phyloP scores from a whole-genome alignment of 2,329 filamentous ascomycete genomes.

The Colletotrichum liaoningense region DNA sequence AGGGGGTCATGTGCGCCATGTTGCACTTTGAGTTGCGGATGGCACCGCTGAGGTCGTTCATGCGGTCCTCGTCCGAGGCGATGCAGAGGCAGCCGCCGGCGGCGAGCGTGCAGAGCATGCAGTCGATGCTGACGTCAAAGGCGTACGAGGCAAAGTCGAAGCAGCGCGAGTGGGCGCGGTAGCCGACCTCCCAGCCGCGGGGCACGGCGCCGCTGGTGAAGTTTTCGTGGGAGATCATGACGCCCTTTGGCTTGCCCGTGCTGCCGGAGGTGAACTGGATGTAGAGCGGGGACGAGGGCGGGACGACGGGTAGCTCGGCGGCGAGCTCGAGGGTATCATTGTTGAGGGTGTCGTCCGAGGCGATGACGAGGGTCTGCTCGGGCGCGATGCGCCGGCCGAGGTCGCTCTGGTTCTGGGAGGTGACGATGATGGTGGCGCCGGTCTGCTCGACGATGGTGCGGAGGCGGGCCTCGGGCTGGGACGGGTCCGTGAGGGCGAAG shows the following conservation, averaged over 20 bases:
- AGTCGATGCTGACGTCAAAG: conserved; percentile 66
- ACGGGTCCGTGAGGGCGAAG: conserved; percentile 60
- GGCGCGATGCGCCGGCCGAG: conserved; percentile 51
- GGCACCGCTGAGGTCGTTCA: conserved; percentile 61
- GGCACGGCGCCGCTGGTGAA: conserved; percentile 59
- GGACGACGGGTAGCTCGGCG: conserved; percentile 48
- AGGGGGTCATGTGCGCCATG: conserved; percentile 63
- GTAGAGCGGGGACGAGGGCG: conserved; percentile 57
- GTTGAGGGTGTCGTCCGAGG: conserved; percentile 40
- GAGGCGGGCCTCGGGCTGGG: conserved; percentile 57
- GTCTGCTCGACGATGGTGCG: conserved; percentile 58
- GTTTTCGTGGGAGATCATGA: conserved; percentile 62
- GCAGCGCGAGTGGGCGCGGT: conserved; percentile 53
- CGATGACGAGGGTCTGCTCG: conserved; percentile 46
- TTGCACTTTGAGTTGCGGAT: conserved; percentile 57
- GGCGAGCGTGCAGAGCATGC: conserved; percentile 65
- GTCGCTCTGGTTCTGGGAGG: conserved; percentile 51
- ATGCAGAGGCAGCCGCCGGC: conserved; percentile 64
- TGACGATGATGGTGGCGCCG: conserved; percentile 51
- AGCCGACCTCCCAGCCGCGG: conserved; percentile 54
- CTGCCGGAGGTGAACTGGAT: conserved; percentile 76
- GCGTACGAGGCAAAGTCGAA: conserved; percentile 64
- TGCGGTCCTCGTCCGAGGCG: conserved; percentile 63
- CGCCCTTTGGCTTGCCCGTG: conserved; percentile 73
- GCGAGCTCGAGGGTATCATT: conserved; percentile 27